Conservation (phyloP, 345 rosid genomes). For the Theobroma cacao region DNA sequence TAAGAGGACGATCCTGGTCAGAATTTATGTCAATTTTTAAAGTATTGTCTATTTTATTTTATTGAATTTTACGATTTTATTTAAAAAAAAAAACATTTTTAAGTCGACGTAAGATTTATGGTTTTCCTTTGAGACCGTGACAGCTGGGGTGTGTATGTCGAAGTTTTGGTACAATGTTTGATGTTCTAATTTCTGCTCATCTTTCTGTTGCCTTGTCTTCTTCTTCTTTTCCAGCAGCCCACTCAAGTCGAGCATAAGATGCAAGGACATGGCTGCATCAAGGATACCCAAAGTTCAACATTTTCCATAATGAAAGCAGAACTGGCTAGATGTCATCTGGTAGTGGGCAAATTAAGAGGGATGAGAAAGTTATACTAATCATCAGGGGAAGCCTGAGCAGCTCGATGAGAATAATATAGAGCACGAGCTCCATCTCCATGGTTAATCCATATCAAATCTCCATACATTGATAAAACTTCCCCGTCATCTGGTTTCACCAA, state of each 20-base stretch:
- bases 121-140: no score
- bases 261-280: conserved; percentile 51
- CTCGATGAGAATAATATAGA: conserved; percentile 42
- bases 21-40: no score
- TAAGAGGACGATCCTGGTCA: neutral
- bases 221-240: conserved; percentile 39
- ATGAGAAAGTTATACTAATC: conserved; percentile 32
- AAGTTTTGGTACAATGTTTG: neutral
- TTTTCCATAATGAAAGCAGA: no score
- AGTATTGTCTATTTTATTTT: no score
- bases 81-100: no score
- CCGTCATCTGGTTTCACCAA: conserved; percentile 41
- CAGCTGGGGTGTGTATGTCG: neutral
- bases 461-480: conserved; percentile 43
- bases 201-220: conserved; percentile 1
- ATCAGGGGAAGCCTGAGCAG: conserved; percentile 43
- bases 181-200: neutral
- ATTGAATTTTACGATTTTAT: no score
- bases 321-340: no score
- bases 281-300: no score
- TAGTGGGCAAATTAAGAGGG: no score
- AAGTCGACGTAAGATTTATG: no score
- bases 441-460: conserved; percentile 49
- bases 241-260: conserved; percentile 46
- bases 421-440: conserved; percentile 48